phyloP scores from a whole-genome alignment of 1,139 yeast genomes.

The Sugiyamaella castrensis region DNA sequence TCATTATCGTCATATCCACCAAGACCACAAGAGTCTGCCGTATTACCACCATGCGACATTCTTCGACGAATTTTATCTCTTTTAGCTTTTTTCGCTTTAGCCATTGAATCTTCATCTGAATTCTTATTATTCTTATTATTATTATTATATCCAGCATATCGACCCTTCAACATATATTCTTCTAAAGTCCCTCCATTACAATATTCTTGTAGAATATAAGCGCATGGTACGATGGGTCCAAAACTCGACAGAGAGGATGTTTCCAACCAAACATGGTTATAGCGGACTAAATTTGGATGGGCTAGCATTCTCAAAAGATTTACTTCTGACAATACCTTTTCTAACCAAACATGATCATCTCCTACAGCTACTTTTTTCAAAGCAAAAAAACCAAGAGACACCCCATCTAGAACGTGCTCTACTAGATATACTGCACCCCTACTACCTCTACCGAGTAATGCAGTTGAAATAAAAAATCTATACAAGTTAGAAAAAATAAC shows the following conservation, averaged over 20 bases:
- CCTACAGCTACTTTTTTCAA: constrained; percentile 83
- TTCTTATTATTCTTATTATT: constrained; percentile 5
- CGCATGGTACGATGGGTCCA: constrained; percentile 70
- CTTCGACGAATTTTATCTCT: constrained; percentile 20
- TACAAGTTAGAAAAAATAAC: constrained; percentile 47
- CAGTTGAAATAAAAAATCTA: constrained; percentile 56
- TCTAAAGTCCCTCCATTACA: constrained; percentile 88
- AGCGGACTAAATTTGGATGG: constrained; percentile 67
- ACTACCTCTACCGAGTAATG: constrained; percentile 71
- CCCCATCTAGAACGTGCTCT: constrained; percentile 69
- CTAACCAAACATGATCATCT: constrained; percentile 62
- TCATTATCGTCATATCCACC: constrained; percentile 8
- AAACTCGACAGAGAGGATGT: constrained; percentile 58
- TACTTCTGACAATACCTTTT: constrained; percentile 74
- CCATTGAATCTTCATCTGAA: not conserved
- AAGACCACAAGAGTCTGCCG: not conserved
- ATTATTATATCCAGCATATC: constrained; percentile 5
- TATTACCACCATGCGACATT: constrained; percentile 3
- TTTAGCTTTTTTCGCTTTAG: constrained; percentile 7
- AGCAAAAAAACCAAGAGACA: constrained; percentile 75
- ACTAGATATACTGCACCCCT: constrained; percentile 83
- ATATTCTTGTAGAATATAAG: constrained; percentile 78
- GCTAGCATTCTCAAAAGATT: constrained; percentile 53
- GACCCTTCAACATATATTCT: constrained; percentile 44
- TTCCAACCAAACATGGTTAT: constrained; percentile 92